Evolutionary conservation across 2,329 filamentous ascomycete genomes (phyloP).

Genomic region (Monilinia polystroma): DNA sequence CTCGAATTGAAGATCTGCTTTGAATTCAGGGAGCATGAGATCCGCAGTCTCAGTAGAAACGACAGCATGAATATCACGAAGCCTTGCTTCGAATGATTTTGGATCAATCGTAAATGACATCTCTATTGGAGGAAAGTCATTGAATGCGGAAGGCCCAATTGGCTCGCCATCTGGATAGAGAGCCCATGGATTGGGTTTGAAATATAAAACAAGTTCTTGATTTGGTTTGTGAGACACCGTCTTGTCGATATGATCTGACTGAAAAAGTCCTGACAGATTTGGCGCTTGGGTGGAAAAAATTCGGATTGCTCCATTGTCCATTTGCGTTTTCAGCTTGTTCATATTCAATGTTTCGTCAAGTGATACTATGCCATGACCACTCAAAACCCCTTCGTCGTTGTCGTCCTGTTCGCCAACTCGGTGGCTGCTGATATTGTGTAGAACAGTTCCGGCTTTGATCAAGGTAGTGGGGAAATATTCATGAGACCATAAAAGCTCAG

Average conservation of each 20-base stretch:
- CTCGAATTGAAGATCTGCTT: constrained; percentile 39
- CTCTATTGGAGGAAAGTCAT: constrained; percentile 38
- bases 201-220: constrained; percentile 31
- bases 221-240: background rate
- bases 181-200: constrained; percentile 38
- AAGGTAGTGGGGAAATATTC: constrained; percentile 3
- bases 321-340: constrained; percentile 3
- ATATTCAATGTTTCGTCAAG: constrained; percentile 3
- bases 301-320: constrained; percentile 2
- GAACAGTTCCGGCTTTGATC: constrained; percentile 12
- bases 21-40: constrained; percentile 39
- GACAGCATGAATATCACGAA: constrained; percentile 33
- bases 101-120: constrained; percentile 34
- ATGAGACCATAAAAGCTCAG: constrained; percentile 1
- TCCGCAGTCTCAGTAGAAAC: constrained; percentile 31
- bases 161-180: constrained; percentile 9
- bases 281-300: constrained; percentile 33
- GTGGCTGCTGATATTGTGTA: constrained; percentile 14
- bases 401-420: constrained; percentile 1
- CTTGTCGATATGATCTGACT: background rate
- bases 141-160: constrained; percentile 30
- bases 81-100: constrained; percentile 23
- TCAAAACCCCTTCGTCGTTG: background rate
- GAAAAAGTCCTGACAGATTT: constrained; percentile 31
- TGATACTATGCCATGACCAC: background rate